phyloP scores from a whole-genome alignment of 495 filamentous ascomycete genomes.

The Astrothelium macrocarpum region DNA sequence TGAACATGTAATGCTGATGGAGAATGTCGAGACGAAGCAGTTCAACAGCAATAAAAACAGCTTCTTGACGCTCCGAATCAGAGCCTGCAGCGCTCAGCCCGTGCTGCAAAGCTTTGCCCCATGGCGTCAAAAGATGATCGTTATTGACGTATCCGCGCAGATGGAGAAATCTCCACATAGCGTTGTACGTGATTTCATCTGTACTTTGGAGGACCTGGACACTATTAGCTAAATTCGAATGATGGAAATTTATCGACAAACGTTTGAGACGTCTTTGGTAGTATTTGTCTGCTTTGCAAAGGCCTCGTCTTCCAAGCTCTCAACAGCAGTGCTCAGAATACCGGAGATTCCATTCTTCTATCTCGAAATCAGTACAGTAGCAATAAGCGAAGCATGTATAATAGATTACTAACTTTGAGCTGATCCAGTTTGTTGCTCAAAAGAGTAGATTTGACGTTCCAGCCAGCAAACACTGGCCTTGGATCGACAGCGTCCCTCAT shows the following conservation, averaged over 20 bases:
- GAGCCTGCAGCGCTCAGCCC: constrained; percentile 44
- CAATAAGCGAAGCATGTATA: background rate
- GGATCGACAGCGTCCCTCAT: constrained; percentile 47
- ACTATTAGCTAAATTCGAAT: constrained; percentile 19
- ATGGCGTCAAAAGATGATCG: constrained; percentile 68
- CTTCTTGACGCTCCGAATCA: constrained; percentile 45
- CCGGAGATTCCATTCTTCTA: background rate
- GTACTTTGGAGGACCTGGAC: constrained; percentile 4
- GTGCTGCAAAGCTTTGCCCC: constrained; percentile 69
- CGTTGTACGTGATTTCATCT: constrained; percentile 37
- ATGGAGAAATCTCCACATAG: constrained; percentile 80
- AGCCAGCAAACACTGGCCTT: constrained; percentile 53
- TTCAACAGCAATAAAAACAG: constrained; percentile 69
- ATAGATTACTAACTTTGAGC: background rate
- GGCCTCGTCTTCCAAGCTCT: background rate
- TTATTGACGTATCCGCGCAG: constrained; percentile 75
- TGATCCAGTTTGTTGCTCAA: background rate
- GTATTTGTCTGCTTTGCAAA: background rate
- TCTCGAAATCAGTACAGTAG: background rate
- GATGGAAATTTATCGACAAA: background rate
- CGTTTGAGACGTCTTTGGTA: constrained; percentile 5
- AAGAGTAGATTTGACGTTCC: constrained; percentile 47
- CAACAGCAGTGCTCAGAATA: background rate
- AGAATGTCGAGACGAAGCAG: constrained; percentile 66
- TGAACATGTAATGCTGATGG: constrained; percentile 51